Evolutionary conservation across 331 rosid species (phyloP), one percentile per base, ranked within the genome.

Genomic region (Stylosanthes scabra): DNA sequence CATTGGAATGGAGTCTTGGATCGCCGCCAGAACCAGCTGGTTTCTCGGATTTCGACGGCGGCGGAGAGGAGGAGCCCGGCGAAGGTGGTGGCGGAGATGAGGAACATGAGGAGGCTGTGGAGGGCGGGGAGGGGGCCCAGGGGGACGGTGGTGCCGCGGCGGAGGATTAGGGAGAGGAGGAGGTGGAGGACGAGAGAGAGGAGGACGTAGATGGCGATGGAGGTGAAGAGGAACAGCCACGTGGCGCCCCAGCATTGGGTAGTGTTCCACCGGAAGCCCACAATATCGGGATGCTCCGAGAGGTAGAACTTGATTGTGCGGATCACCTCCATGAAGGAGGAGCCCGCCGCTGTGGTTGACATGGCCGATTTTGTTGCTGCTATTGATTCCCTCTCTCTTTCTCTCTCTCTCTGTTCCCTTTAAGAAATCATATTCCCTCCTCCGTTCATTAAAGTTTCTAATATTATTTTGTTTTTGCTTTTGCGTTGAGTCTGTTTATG

Each of bases 1-100:
- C 37, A 31, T 31, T 31, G 37, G 37, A 31, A 62, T 0, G 98
- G 96, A 55, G 97, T 91, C 55, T 87, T 89, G 29, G 90, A 82
- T n/a, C 92, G 86, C 2, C 87, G 86, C 98, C 98, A 93, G 77
- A 91, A 79, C 98, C 98, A 93, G 0, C 91, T 88, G 1, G 98
- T 93, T 9, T 91, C 98, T n/a, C 89, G 89, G 80, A 93, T 93
- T 74, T 93, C 98, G 0, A 93, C 80, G 7, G 84, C 73, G 45
- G 97, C 44, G 73, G 98, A 93, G 81, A 93, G 86, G 9, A 90
- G 60, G 20, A 87, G 81, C 0, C 98, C 98, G 80, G 89, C 68
- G 85, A 88, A 91, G 4, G 89, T 88, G 12, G 86, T 80, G 80
- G 81, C 80, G 77, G 96, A 93, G 71, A 93, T 12, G 34, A 91